Conservation (phyloP, 768 basidiomycete species). For the Xerocomellus dryophilus region DNA sequence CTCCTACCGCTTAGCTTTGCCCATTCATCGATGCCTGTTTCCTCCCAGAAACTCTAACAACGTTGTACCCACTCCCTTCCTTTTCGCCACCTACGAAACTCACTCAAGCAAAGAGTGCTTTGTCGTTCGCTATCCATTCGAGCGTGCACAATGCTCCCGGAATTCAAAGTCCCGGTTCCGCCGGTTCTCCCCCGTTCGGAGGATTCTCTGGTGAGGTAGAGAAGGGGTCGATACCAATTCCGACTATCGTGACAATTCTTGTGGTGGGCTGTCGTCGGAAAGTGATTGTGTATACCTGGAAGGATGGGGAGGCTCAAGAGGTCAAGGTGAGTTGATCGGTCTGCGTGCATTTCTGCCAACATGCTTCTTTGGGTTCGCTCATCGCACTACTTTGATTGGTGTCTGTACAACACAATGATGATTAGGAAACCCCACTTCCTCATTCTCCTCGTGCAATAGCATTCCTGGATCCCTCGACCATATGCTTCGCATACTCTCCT, state of each 20-base stretch:
- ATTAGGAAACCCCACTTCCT: constrained; percentile 74
- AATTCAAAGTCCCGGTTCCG: constrained; percentile 20
- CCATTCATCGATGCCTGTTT: constrained; percentile 1
- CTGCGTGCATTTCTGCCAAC: not conserved
- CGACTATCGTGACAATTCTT: constrained; percentile 69
- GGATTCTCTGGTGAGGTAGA: constrained; percentile 8
- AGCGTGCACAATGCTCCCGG: constrained; percentile 46
- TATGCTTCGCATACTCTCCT: constrained; percentile 78
- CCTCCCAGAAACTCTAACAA: constrained; percentile 62
- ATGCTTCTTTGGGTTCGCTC: not conserved
- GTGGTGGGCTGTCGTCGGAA: constrained; percentile 84
- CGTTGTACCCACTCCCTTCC: constrained; percentile 73
- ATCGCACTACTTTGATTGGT: not conserved
- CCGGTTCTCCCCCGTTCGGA: constrained; percentile 8
- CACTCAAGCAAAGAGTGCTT: constrained; percentile 71
- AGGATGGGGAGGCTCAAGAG: constrained; percentile 76
- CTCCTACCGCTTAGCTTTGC: not conserved
- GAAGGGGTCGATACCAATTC: constrained; percentile 44
- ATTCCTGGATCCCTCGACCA: constrained; percentile 60
- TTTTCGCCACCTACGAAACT: constrained; percentile 70
- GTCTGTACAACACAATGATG: not conserved
- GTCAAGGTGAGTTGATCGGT: constrained; percentile 47
- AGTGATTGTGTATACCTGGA: constrained; percentile 83
- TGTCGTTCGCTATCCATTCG: constrained; percentile 77
- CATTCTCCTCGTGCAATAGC: constrained; percentile 87